Percentiles rank a stretch among this genome's conserved stretches.
Conservation (phyloP, 768 basidiomycete species). For the Naganishia randhawae region DNA sequence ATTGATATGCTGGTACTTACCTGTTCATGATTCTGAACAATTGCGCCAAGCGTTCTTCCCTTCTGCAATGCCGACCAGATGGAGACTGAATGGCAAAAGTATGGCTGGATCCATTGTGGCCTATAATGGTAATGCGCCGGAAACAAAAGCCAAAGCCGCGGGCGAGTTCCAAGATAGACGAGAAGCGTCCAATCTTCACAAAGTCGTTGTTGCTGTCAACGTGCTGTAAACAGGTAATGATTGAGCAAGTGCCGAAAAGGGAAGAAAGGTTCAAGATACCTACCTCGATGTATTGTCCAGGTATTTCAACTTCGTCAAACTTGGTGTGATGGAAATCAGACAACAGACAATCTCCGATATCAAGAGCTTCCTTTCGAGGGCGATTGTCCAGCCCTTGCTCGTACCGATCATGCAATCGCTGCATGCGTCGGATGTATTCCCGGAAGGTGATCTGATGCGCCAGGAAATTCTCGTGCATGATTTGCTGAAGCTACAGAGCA, state of each 20-base stretch:
- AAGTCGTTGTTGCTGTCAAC: constrained; percentile 91
- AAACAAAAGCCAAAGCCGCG: constrained; percentile 79
- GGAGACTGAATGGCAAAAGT: constrained; percentile 90
- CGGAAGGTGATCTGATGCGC: constrained; percentile 70
- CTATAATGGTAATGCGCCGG: constrained; percentile 85
- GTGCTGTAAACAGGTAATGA: constrained; percentile 55
- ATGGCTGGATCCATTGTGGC: constrained; percentile 80
- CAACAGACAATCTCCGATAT: constrained; percentile 82
- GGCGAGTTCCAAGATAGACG: constrained; percentile 82
- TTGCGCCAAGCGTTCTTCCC: constrained; percentile 89
- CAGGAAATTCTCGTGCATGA: constrained; percentile 88
- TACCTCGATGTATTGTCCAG: constrained; percentile 90
- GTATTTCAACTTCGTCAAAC: constrained; percentile 95
- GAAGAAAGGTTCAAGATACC: constrained; percentile 53
- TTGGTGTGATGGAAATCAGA: constrained; percentile 97
- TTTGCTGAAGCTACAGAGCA: constrained; percentile 57
- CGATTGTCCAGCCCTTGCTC: constrained; percentile 77
- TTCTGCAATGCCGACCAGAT: constrained; percentile 73
- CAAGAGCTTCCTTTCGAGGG: constrained; percentile 77
- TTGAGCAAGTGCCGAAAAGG: constrained; percentile 46
- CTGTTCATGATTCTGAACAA: constrained; percentile 90
- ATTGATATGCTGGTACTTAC: constrained; percentile 53
- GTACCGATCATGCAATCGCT: constrained; percentile 86
- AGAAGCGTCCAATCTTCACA: constrained; percentile 82
- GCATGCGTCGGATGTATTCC: constrained; percentile 85